Evolutionary conservation across 2,329 filamentous ascomycete species (phyloP), one percentile per base, ranked within the genome.

Genomic region (Hypomyces perniciosus): DNA sequence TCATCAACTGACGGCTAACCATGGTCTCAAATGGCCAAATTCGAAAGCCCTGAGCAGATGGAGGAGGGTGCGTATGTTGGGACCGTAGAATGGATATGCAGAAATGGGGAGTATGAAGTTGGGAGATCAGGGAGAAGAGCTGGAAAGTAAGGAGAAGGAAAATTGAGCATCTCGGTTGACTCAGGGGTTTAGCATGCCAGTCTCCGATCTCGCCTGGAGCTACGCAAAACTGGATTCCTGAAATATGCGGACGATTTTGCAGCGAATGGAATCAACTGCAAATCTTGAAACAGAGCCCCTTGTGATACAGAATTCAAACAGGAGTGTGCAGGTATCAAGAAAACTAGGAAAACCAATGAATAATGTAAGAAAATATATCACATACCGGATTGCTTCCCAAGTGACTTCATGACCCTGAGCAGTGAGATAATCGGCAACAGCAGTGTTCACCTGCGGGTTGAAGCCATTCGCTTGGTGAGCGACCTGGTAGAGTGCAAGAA

Each of bases 331-430:
- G 4, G n/a, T 34, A 54, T 46, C 6, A 8, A 46, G 12, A 48
- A 31, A 20, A 13, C 50, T 34, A 41, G 34, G 26, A 50, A 28
- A 46, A 40, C 56, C 35, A 44, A 52, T 48, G n/a, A 43, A 33
- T 38, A 50, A 20, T 45, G 9, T 47, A 33, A 48, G 38, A 39
- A 33, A 49, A 39, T 13, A 8, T 27, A 1, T 5, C 7, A 63
- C 70, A 40, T 66, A 75, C 74, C 74, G 71, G 45, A 76, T 65
- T 1, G 62, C 70, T 30, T 76, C 68, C 71, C 72, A 76, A 4
- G 68, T 70, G n/a, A 70, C 68, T 5, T 55, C 52, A 46, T 68
- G 61, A 6, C 70, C 65, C 5, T 56, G 56, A 9, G 54, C 39
- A n/a, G 61, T 56, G 49, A 75, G 61, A n/a, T 63, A 64, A 6